Percentiles rank a stretch among this genome's conserved stretches.
phyloP scores from a whole-genome alignment of 306 rosid species.

The Prunus mira region DNA sequence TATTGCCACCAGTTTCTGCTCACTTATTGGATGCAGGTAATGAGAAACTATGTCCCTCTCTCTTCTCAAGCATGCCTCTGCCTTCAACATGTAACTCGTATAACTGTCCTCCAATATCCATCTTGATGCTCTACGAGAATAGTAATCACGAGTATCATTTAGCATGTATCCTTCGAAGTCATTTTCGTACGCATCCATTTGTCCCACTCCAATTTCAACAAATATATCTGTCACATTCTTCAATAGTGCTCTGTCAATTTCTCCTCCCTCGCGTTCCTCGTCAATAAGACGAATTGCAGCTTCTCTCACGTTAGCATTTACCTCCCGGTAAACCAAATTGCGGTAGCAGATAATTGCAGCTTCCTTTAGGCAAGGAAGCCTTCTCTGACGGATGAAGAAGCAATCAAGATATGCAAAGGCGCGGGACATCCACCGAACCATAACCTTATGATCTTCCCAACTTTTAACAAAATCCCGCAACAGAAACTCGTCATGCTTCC shows the following conservation, averaged over 20 bases:
- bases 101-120: constrained; percentile 57
- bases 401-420: constrained; percentile 26
- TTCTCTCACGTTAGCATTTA: constrained; percentile 36
- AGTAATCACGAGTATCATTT: constrained; percentile 43
- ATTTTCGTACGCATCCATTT: constrained; percentile 30
- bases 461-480: constrained; percentile 56
- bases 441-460: constrained; percentile 44
- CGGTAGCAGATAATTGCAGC: constrained; percentile 17
- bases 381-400: constrained; percentile 21
- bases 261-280: constrained; percentile 61
- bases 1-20: constrained; percentile 37
- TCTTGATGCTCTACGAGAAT: constrained; percentile 49
- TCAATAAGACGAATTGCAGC: constrained; percentile 43
- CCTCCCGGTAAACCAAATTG: constrained; percentile 21
- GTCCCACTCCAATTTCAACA: constrained; percentile 53
- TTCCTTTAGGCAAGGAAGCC: constrained; percentile 20
- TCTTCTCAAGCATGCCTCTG: constrained; percentile 29
- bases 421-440: constrained; percentile 33
- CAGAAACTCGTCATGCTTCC: constrained; percentile 57
- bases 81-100: constrained; percentile 55
- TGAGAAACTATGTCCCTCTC: constrained; percentile 24
- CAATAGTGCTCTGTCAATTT: constrained; percentile 52
- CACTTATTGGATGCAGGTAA: constrained; percentile 24
- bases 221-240: constrained; percentile 48
- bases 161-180: constrained; percentile 54